phyloP scores from a whole-genome alignment of 2,329 filamentous ascomycete genomes.

The Xylariomycetidae sp. region DNA sequence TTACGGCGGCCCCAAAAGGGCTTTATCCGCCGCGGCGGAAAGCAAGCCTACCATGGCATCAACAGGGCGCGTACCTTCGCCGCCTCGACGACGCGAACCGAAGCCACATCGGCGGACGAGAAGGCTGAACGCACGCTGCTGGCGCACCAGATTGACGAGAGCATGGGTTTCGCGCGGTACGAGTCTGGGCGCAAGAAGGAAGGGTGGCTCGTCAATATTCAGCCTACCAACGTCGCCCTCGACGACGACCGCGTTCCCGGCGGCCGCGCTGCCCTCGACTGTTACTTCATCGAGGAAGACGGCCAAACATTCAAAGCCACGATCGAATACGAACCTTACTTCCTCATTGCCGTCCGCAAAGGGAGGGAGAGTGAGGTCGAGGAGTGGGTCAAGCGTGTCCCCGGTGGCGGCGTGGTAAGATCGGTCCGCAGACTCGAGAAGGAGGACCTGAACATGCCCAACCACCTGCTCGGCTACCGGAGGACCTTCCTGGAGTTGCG shows the following conservation, averaged over 20 bases:
- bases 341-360: conserved; percentile 82
- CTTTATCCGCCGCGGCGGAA: conserved; percentile 62
- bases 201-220: conserved; percentile 94
- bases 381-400: conserved; percentile 81
- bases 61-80: conserved; percentile 71
- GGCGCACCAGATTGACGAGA: conserved; percentile 86
- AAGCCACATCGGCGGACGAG: conserved; percentile 88
- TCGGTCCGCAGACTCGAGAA: conserved; percentile 72
- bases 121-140: conserved; percentile 80
- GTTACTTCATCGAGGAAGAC: conserved; percentile 92
- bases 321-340: conserved; percentile 94
- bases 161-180: conserved; percentile 88
- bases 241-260: conserved; percentile 78
- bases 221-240: conserved; percentile 66
- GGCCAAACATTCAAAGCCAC: conserved; percentile 91
- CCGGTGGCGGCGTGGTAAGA: conserved; percentile 77
- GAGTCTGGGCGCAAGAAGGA: conserved; percentile 75
- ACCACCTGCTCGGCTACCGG: conserved; percentile 87
- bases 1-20: conserved; percentile 58
- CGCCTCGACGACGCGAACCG: conserved; percentile 65
- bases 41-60: conserved; percentile 62
- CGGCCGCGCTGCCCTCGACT: conserved; percentile 86
- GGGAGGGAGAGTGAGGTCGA: conserved; percentile 90
- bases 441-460: conserved; percentile 91
- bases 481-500: conserved; percentile 80